Evolutionary conservation across 306 rosid species (phyloP).

Genomic region (Herpetospermum pedunculosum): DNA sequence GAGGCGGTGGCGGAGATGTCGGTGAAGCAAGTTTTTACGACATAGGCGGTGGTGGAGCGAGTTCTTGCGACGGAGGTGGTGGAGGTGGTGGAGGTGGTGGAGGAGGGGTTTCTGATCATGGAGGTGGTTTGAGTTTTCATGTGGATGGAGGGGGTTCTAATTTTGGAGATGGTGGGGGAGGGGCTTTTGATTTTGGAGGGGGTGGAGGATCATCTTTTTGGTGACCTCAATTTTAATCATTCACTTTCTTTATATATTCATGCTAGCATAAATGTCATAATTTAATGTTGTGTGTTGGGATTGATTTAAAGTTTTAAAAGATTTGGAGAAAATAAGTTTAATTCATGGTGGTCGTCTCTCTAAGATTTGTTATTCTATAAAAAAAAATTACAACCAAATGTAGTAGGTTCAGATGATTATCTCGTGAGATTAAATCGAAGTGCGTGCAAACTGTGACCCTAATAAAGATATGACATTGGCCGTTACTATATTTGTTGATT

Average conservation of each 20-base stretch:
- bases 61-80: not conserved
- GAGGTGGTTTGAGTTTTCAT: not conserved
- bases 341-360: too few species aligned
- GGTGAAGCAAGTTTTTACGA: not conserved
- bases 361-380: too few species aligned
- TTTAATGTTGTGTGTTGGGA: not conserved
- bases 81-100: not conserved
- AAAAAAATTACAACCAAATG: too few species aligned
- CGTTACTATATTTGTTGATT: too few species aligned
- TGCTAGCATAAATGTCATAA: too few species aligned
- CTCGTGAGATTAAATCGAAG: too few species aligned
- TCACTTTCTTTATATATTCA: not conserved
- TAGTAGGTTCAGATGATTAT: too few species aligned
- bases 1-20: slow-evolving; percentile 1
- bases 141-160: not conserved
- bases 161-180: not conserved
- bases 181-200: not conserved
- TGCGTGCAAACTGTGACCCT: too few species aligned
- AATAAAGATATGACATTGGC: too few species aligned
- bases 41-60: not conserved
- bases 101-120: not conserved
- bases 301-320: too few species aligned
- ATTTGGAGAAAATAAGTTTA: too few species aligned
- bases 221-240: not conserved
- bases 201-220: not conserved